Percentiles rank a stretch among this genome's conserved stretches.
Conservation (phyloP, 2,329 filamentous ascomycete species). For the Cryphonectria parasitica region DNA sequence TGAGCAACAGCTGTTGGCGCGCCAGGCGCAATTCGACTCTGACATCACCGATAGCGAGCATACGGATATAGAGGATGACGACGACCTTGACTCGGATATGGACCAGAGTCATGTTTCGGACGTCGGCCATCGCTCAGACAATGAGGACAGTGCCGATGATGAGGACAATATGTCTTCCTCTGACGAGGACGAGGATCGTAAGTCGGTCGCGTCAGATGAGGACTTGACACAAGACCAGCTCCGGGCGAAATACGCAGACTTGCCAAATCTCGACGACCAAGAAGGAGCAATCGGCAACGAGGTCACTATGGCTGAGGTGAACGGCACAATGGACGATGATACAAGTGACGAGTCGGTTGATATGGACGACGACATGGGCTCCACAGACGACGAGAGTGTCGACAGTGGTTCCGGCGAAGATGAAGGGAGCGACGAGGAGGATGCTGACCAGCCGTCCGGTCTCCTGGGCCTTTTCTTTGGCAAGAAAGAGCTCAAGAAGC, state of each 20-base stretch:
- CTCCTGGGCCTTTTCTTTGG: slow-evolving; percentile 63
- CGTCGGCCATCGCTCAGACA: slow-evolving; percentile 42
- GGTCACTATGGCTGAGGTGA: slow-evolving; percentile 30
- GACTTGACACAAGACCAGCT: slow-evolving; percentile 71
- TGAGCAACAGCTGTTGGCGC: slow-evolving; percentile 68
- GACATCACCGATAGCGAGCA: slow-evolving; percentile 52
- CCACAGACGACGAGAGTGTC: slow-evolving; percentile 57
- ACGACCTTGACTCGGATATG: slow-evolving; percentile 46
- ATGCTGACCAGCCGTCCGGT: slow-evolving; percentile 49
- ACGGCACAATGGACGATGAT: slow-evolving; percentile 47
- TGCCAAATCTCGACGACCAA: slow-evolving; percentile 53
- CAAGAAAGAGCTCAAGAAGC: slow-evolving; percentile 59
- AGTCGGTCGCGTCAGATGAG: slow-evolving; percentile 61
- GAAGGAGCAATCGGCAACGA: slow-evolving; percentile 35
- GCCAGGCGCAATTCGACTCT: slow-evolving; percentile 58
- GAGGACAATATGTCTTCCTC: slow-evolving; percentile 67
- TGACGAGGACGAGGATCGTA: slow-evolving; percentile 62
- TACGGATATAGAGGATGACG: slow-evolving; percentile 42
- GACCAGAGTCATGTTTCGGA: slow-evolving; percentile 35
- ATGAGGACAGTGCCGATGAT: slow-evolving; percentile 40
- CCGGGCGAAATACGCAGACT: slow-evolving; percentile 68
- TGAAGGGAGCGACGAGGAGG: slow-evolving; percentile 43
- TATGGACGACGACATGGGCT: slow-evolving; percentile 70
- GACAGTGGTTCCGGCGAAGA: slow-evolving; percentile 45
- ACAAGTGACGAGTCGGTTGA: slow-evolving; percentile 68